phyloP scores from a whole-genome alignment of 2,329 filamentous ascomycete genomes.

The Ascosphaera aggregata region DNA sequence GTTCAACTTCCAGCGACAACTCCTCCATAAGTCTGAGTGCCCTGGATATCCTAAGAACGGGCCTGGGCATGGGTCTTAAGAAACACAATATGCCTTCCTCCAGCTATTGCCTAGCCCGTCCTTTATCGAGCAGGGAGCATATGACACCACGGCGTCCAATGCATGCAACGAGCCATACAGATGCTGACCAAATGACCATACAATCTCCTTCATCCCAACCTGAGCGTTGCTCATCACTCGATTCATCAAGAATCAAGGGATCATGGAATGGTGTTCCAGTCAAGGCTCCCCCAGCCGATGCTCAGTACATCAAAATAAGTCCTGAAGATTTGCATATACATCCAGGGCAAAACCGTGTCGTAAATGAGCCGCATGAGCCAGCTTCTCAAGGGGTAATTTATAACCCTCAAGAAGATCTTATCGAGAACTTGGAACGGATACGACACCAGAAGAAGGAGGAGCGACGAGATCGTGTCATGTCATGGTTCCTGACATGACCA shows the following conservation, averaged over 20 bases:
- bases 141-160: too few species aligned
- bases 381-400: too few species aligned
- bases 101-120: not conserved
- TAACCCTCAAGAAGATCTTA: too few species aligned
- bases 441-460: not conserved
- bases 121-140: too few species aligned
- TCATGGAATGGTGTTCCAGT: not conserved
- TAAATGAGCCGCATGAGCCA: too few species aligned
- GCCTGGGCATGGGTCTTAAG: not conserved
- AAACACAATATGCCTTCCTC: not conserved
- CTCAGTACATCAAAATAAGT: not conserved
- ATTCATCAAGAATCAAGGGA: too few species aligned
- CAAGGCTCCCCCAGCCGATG: not conserved
- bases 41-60: not conserved
- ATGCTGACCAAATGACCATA: too few species aligned
- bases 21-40: not conserved
- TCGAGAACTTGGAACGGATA: not conserved
- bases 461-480: not conserved
- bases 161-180: too few species aligned
- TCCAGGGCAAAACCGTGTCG: too few species aligned
- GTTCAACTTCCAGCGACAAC: not conserved
- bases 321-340: not conserved
- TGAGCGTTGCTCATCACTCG: too few species aligned
- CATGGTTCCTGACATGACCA: not conserved
- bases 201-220: too few species aligned